Percentiles rank a stretch among this genome's conserved stretches.
Evolutionary conservation across 495 filamentous ascomycete genomes (phyloP).

Genomic region (Aspergillus olivimuriae): DNA sequence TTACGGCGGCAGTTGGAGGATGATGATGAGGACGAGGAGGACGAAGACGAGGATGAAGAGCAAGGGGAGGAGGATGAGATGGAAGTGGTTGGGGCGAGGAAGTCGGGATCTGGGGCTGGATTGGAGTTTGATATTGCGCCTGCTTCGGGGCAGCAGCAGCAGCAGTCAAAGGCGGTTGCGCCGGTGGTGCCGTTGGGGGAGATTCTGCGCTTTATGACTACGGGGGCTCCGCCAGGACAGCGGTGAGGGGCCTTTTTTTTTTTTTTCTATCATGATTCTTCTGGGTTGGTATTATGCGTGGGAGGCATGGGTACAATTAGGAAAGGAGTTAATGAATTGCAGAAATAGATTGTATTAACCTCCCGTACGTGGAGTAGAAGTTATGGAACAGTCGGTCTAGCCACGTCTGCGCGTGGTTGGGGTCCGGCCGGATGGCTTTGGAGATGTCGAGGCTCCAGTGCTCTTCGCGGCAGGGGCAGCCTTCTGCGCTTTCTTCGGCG

Average conservation of each 20-base stretch:
- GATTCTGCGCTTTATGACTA: conserved; percentile 52
- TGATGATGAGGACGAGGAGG: conserved; percentile 42
- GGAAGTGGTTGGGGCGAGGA: conserved; percentile 38
- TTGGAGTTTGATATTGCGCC: conserved; percentile 41
- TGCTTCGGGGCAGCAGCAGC: conserved; percentile 18
- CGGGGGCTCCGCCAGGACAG: conserved; percentile 36
- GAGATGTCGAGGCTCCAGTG: conserved; percentile 26
- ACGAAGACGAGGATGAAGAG: conserved; percentile 35
- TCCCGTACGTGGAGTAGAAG: no score
- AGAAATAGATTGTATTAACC: no score
- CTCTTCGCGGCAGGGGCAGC: conserved; percentile 22
- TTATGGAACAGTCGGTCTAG: conserved; percentile 18
- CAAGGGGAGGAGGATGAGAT: conserved; percentile 52
- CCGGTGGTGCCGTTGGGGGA: conserved; percentile 39
- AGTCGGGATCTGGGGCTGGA: conserved; percentile 21
- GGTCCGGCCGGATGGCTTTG: conserved; percentile 25
- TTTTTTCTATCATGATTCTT: not conserved
- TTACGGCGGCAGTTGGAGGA: conserved; percentile 51
- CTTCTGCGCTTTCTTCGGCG: conserved; percentile 27
- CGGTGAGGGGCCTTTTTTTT: no score
- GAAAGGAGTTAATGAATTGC: no score
- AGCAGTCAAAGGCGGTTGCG: conserved; percentile 27
- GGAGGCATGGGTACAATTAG: no score
- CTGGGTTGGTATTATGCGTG: no score
- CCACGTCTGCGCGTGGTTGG: conserved; percentile 47